Percentiles rank a stretch among this genome's conserved stretches.
These are phyloP conservation scores for Uronychia setigera DNA, from an alignment of 73 alveolate species.

Conservation along the genomic window DNA sequence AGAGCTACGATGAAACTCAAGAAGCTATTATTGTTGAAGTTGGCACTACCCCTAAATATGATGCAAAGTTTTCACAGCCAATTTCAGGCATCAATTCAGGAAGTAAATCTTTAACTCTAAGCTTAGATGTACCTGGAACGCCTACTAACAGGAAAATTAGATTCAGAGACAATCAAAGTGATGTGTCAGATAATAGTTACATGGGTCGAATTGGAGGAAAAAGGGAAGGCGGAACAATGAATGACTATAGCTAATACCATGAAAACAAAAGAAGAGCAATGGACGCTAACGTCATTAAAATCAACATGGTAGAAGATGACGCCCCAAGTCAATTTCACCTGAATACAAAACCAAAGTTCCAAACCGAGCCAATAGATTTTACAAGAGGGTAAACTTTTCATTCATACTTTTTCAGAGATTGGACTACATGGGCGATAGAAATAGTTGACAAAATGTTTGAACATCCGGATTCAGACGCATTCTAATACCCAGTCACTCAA, in stretches of 20 bases:
- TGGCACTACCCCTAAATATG: neutral
- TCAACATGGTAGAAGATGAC: too few relatives aligned
- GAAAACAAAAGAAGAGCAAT: neutral
- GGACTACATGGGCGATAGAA: conserved; percentile 11
- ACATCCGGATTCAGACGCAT: conserved; percentile 60
- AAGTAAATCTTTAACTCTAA: neutral
- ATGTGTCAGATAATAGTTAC: neutral
- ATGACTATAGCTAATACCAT: neutral
- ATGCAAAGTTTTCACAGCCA: neutral
- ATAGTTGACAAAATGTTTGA: conserved; percentile 38
- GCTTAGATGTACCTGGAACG: neutral
- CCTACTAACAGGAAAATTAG: neutral
- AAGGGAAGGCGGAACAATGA: neutral
- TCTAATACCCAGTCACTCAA: conserved; percentile 52
- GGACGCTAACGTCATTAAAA: neutral
- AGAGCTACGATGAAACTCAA: neutral
- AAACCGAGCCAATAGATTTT: neutral
- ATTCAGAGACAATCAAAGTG: neutral
- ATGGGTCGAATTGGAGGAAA: neutral
- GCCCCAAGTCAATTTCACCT: neutral
- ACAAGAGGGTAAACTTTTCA: too few relatives aligned
- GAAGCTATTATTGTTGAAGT: neutral
- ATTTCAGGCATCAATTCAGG: neutral
- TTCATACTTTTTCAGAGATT: too few relatives aligned
- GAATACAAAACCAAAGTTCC: neutral